Base-by-base conservation (phyloP, 1,284 basidiomycete genomes). In the Rugiboletus extremiorientalis region DNA sequence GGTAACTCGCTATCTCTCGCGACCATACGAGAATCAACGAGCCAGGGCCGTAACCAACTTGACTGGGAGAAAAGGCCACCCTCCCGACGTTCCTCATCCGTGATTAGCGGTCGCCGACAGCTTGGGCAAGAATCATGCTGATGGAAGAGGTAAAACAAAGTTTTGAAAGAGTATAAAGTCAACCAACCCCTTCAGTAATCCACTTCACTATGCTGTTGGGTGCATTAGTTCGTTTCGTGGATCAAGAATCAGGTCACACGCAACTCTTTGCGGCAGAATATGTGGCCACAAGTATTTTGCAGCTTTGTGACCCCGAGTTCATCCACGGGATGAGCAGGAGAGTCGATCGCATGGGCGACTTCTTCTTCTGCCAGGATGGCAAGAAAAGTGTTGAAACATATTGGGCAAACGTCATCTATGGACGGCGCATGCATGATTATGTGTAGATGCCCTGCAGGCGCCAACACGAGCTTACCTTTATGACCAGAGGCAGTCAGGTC, bases 251-350 rank as follows among this genome's bases (percentile, higher is more conserved):
- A 40, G 52, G 55, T 6, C 11, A 53, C 20, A 66, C 69, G 63
- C 62, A 71, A 90, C 89, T 91, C 89, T 74, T 82, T 84, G 61
- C 86, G 80, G 68, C 89, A 91, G 65, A 91, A 91, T 22, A 87
- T 63, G 67, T 91, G 89, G 9, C 84, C 83, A 63, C 89, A 91
- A 28, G 86, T 77, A 52, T 62, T 81, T 68, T 48, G 74, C 68
- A 91, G 72, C 59, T 77, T 79, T 28, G 86, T 89, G 22, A 91
- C 83, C 3, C 89, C 89, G 3, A 88, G 71, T 43, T 84, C 79
- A 56, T 88, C 85, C n/a, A 77, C 58, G 16, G 85, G 79, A 59
- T 86, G 81, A 9, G 88, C 86, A 9, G 88, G 87, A 1, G 88
- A 88, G 64, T 91, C 88, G 84, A 91, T 86, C 5, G 79, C 88